Evolutionary conservation across 257 asterid genomes (phyloP).

Genomic region (Solanum pennellii): DNA sequence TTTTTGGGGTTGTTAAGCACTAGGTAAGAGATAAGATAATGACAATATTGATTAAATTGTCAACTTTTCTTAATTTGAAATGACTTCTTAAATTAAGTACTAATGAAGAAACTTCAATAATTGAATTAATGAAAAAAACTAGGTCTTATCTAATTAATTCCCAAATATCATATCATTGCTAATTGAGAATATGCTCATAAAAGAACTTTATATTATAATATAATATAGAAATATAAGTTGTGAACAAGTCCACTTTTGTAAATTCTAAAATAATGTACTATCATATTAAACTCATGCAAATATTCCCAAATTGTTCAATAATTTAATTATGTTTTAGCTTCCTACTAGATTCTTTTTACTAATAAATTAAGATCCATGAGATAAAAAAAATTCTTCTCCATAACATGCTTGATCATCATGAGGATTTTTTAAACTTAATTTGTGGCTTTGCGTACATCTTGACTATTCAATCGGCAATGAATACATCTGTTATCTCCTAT

Average conservation of each 20-base stretch:
- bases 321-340: background rate
- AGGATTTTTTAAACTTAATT: too few relatives aligned
- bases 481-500: rapidly evolving
- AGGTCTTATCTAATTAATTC: background rate
- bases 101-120: background rate
- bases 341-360: background rate
- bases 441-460: too few relatives aligned
- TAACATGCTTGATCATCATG: background rate
- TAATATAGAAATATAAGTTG: background rate
- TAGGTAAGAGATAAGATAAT: background rate
- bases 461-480: background rate
- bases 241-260: background rate
- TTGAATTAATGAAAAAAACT: background rate
- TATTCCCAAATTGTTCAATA: background rate
- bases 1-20: background rate
- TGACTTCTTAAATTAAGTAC: background rate
- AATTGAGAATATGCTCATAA: background rate
- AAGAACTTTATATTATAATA: background rate
- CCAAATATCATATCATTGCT: background rate
- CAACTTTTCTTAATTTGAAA: background rate
- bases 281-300: background rate
- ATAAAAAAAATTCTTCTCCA: background rate
- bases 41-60: background rate
- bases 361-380: background rate
- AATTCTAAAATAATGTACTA: background rate